phyloP scores from a whole-genome alignment of 2,329 filamentous ascomycete species.

The Seiridium cupressi region DNA sequence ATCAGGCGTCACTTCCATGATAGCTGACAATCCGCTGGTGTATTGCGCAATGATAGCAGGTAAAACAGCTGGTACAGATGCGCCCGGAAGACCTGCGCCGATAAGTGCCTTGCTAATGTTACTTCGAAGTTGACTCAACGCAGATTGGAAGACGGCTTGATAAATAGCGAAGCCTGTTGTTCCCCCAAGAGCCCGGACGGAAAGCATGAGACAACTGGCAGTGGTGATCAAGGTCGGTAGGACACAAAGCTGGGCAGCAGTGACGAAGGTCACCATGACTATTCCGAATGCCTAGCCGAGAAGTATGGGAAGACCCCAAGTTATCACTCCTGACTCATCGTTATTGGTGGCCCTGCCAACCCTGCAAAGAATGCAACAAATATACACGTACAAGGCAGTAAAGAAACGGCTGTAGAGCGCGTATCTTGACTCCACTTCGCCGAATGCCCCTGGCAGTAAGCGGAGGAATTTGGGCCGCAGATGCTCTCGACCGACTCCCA shows the following conservation, averaged over 20 bases:
- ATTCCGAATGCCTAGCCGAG: constrained; percentile 33
- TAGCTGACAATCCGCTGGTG: constrained; percentile 17
- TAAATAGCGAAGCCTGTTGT: constrained; percentile 48
- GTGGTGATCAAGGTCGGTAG: constrained; percentile 32
- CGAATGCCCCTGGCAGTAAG: background rate
- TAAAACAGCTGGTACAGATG: constrained; percentile 24
- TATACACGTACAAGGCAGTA: too few relatives aligned
- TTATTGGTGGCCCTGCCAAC: constrained; percentile 30
- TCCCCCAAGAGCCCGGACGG: constrained; percentile 40
- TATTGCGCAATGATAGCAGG: constrained; percentile 23
- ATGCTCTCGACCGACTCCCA: background rate
- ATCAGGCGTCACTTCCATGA: constrained; percentile 26
- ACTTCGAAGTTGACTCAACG: constrained; percentile 21
- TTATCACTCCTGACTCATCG: constrained; percentile 14
- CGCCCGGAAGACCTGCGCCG: constrained; percentile 22
- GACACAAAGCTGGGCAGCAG: constrained; percentile 35
- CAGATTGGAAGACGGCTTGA: constrained; percentile 20
- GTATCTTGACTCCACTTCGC: too few relatives aligned
- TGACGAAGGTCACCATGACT: constrained; percentile 31
- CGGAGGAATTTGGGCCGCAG: background rate
- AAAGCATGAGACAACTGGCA: constrained; percentile 31
- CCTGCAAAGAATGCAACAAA: constrained; percentile 30
- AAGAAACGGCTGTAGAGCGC: too few relatives aligned
- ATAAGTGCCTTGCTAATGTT: constrained; percentile 31
- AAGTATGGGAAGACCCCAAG: constrained; percentile 36